phyloP scores from a whole-genome alignment of 208 protist species.

The Porcisia hertigi region DNA sequence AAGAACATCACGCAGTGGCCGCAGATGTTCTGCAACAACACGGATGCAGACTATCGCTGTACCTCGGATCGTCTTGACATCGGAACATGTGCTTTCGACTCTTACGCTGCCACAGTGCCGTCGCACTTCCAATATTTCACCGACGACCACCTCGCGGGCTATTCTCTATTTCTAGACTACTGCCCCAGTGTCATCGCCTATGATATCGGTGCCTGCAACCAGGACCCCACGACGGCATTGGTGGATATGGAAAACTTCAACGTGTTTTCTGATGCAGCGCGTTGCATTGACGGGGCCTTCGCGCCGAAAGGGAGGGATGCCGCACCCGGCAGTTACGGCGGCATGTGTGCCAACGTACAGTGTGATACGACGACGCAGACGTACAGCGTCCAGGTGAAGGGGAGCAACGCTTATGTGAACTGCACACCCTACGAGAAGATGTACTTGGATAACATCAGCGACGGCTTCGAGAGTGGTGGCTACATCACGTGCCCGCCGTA shows the following conservation, averaged over 20 bases:
- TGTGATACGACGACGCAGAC: too few relatives aligned
- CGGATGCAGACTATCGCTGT: neutral
- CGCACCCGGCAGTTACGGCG: neutral
- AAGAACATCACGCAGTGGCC: slow-evolving; percentile 34
- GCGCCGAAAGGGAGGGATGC: neutral
- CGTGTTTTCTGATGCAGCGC: neutral
- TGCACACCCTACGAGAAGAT: too few relatives aligned
- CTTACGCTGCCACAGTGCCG: neutral
- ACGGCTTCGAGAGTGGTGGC: too few relatives aligned
- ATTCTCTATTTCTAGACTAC: neutral
- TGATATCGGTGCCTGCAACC: neutral
- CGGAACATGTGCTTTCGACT: neutral
- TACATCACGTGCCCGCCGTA: too few relatives aligned
- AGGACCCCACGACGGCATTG: neutral
- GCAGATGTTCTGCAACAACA: slow-evolving; percentile 55
- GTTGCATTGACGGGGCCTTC: slow-evolving; percentile 5
- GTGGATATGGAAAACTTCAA: neutral
- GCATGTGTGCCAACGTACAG: slow-evolving; percentile 7
- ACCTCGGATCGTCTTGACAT: neutral
- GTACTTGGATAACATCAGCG: too few relatives aligned
- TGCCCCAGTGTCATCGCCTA: neutral
- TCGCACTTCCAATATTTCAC: neutral
- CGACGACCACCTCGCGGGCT: neutral
- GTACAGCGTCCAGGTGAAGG: too few relatives aligned
- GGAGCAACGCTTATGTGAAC: too few relatives aligned